Evolutionary conservation across 345 rosid species (phyloP), one percentile per base, ranked within the genome.

Genomic region (Brassica juncea): DNA sequence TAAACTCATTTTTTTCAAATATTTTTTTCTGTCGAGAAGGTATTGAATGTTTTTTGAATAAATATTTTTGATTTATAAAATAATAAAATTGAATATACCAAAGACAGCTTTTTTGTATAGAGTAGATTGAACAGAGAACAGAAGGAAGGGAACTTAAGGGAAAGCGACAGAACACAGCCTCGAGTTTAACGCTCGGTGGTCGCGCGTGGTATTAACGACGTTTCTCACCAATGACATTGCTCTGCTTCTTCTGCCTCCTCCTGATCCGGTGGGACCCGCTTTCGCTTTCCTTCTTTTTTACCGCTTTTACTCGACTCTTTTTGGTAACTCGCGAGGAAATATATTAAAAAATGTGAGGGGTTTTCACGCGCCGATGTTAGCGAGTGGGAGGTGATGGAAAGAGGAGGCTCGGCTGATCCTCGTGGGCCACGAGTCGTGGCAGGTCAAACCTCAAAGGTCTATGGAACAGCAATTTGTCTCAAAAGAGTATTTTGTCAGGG

Each of bases 401-500:
- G 19, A 49, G 27, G 54, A 60, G 76, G 28, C 47, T 54, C 5
- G 70, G 32, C 11, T 8, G 12, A 11, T 63, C 25, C 54, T 74
- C 77, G 70, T 19, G 70, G 77, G n/a, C n/a, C n/a, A n/a, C n/a
- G n/a, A n/a, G n/a, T 74, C 77, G 70, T 19, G 70, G 77, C 62
- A 49, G 32, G 70, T 74, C 70, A 74, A 74, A 74, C 70, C 31
- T 62, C 61, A 64, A 74, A 62, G 67, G 61, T 39, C 70, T 73
- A 71, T 63, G 77, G 70, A 74, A 63, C 34, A 64, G 62, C 71
- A 74, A 63, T 4, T 61, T 61, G 71, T 74, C 70, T 63, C 27
- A 74, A 74, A 74, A 30, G 62, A 62, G 77, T 52, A 47, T 31
- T 49, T 74, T 74, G 77, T 74, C 77, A 74, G 70, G n/a, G 11